Evolutionary conservation across 148 eudicot species (phyloP), one percentile per base, ranked within the genome.

Genomic region (Heliamphora exappendiculata): DNA sequence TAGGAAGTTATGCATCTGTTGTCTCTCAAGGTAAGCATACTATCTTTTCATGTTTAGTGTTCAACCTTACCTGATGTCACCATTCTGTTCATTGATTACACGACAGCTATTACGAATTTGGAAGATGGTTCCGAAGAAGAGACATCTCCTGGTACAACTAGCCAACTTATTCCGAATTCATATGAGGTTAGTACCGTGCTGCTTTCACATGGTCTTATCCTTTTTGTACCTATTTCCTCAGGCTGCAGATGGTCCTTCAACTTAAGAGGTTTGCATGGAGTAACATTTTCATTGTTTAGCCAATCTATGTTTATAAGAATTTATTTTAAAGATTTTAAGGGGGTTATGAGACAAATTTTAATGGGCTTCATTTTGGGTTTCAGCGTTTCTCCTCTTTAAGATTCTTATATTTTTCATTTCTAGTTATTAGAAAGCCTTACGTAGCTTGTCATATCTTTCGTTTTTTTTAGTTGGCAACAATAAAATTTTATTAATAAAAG

Each of bases 121-220:
- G 96, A 84, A 37, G 82, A 81, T 64, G 75, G 31, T 53, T 82
- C 82, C 49, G 80, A 81, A 76, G 82, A 85, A 72, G 75, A 22
- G 65, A 53, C 67, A 54, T 64, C 78, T 69, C 69, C 85, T 73
- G 77, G 65, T 78, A 80, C 76, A 77, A 79, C 64, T 47, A 89
- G 93, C 78, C 81, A 82, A 73, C 85, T 82, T 51, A 80, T 84
- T 80, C 96, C 92, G 44, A 86, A 78, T 74, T 64, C 91, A 59
- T 19, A 63, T 45, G 90, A 91, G 90, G 97, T 89, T 78, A 63
- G 80, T 76, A 24, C 26, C 58, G 50, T 69, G 19, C 44, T 58
- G 22, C 34, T 26, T 50, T 39, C 33, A 73, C 72, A 34, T 26
- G 58, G 24, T 72, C 5, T 42, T 42, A 29, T 73, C 66, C 51